A percentile compares a stretch with the other conserved stretches of the same genome.
phyloP scores from a whole-genome alignment of 140 eudicot genomes.

The Erigeron philadelphicus region DNA sequence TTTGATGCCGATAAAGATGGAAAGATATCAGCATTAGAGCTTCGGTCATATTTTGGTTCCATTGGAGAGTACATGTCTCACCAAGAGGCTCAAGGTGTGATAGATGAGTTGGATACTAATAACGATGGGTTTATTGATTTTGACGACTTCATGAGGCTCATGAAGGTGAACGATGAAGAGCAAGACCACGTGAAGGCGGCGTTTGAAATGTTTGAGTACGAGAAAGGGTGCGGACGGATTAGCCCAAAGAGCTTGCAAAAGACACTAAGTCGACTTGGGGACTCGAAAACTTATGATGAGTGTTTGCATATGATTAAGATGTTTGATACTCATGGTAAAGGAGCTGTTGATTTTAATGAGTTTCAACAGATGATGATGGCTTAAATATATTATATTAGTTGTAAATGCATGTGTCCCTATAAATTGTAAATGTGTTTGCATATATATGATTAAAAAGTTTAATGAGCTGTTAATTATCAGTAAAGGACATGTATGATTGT shows the following conservation, averaged over 20 bases:
- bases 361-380: conserved; percentile 74
- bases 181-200: conserved; percentile 56
- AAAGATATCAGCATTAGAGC: conserved; percentile 59
- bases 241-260: conserved; percentile 64
- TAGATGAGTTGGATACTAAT: conserved; percentile 49
- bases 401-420: not conserved
- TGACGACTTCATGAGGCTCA: conserved; percentile 46
- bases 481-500: no score
- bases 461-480: no score
- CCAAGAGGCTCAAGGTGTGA: conserved; percentile 63
- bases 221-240: conserved; percentile 71
- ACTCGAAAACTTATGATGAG: conserved; percentile 52
- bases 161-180: conserved; percentile 33
- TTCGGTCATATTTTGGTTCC: conserved; percentile 52
- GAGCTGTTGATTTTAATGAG: conserved; percentile 62
- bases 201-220: conserved; percentile 61
- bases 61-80: conserved; percentile 67
- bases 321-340: conserved; percentile 64
- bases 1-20: conserved; percentile 60
- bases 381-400: not conserved
- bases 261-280: conserved; percentile 59
- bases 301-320: conserved; percentile 65
- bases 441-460: no score
- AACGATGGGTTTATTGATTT: conserved; percentile 53
- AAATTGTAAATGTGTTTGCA: no score